Evolutionary conservation across 768 basidiomycete genomes (phyloP), one percentile per base, ranked within the genome.

Genomic region (Boletellus ananiceps): DNA sequence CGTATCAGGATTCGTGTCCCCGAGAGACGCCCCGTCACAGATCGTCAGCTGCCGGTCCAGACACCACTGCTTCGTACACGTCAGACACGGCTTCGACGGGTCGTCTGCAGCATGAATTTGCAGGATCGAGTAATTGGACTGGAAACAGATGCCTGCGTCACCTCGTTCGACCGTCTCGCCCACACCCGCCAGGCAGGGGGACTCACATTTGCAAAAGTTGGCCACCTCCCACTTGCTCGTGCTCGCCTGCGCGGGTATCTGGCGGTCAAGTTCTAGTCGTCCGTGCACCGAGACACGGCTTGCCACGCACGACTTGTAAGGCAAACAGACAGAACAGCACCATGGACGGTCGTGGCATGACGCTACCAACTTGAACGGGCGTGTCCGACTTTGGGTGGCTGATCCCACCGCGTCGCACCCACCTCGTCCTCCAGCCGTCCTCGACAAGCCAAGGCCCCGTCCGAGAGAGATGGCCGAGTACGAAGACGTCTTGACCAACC

Each of bases 51-150:
- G 90, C 68, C 91, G 93, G 63, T 95, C 89, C 47, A 93, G 73
- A 70, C 93, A 96, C 88, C 93, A 96, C 62, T 93, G 88, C 62
- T 93, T 91, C 9, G 92, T 95, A 66, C 93, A 96, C 5, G 90
- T 88, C 21, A 93, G 75, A 67, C 93, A 96, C 8, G 93, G 93
- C 67, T 95, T 91, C 15, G 82, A 81, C 2, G 90, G 88, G 59
- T 88, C 85, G 63, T 92, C 84, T 27, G 92, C 88, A 33, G 80
- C 78, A 54, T 83, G 81, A 57, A 96, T 74, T 43, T 79, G 87
- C 49, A 94, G 72, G 58, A 94, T 95, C 21, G 87, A 81, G 62
- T 89, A 94, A 63, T 92, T 93, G 18, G 85, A 76, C 52, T 79
- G 77, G 61, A 94, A 96, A 68, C 93, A 96, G 66, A 94, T 91